Base-by-base conservation (phyloP, 2,329 filamentous ascomycete species). In the Aspergillus thermomutatus region DNA sequence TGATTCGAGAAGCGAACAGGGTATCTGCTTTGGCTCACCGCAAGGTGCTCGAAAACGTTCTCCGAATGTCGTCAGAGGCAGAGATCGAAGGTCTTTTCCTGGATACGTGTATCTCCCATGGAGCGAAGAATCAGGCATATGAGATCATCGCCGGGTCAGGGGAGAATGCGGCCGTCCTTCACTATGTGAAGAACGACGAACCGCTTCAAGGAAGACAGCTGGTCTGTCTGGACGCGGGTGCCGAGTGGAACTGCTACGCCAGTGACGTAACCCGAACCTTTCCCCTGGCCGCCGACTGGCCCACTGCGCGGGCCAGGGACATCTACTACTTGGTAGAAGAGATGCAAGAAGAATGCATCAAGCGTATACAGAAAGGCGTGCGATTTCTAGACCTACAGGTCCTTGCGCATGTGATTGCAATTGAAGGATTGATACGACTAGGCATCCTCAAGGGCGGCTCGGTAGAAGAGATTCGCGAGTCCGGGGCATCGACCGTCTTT, bases 21-120 rank as follows among this genome's bases (percentile, higher is more conserved):
- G 81, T 92, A 60, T 89, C 87, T 19, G 81, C 81, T n/a, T 77
- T 82, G 21, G 89, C 86, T 1, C 89, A 92, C 73, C 81, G 78
- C 40, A 82, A 81, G 19, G 83, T 89, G 3, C 75, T 90, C 43
- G 75, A 83, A 64, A 77, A 76, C 34, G 89, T 88, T 34, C 82
- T 80, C 62, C 77, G 79, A 26, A 89, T 88, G 25, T 80, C 79
- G 62, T 93, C 91, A 67, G 92, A 97, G 79, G 82, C 85, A 34
- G 89, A 97, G 71, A 84, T 97, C 31, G 88, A 96, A 71, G 92
- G 87, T 1, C 76, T 87, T 0, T 96, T 97, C 71, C 74, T 95
- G 10, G 86, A 90, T 69, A 81, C 82, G 28, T 95, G 90, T 71
- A 84, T 94, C 58, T 83, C 87, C 52, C 82, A 87, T 59, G 90